Percentiles rank a stretch among this genome's conserved stretches.
These are phyloP conservation scores for Delphinella strobiligena DNA, from an alignment of 2,329 filamentous ascomycete species.

Conservation along the genomic window DNA sequence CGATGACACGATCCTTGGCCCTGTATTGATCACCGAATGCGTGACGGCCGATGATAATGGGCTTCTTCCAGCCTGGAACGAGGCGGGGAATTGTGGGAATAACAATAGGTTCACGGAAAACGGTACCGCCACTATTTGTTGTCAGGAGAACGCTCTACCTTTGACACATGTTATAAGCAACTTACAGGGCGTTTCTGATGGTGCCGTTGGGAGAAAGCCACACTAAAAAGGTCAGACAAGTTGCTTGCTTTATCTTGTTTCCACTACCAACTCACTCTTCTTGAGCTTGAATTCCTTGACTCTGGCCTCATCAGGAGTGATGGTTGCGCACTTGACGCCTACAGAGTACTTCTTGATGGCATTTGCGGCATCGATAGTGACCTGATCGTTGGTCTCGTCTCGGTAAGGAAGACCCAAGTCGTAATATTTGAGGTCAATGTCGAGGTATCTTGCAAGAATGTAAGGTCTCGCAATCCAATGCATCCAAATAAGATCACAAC, in stretches of 20 bases:
- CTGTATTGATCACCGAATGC: conserved; percentile 98
- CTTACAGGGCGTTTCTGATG: conserved; percentile 48
- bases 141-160: neutral
- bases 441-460: conserved; percentile 52
- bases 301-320: conserved; percentile 92
- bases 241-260: neutral
- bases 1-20: conserved; percentile 79
- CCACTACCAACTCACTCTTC: conserved; percentile 56
- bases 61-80: conserved; percentile 95
- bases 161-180: conserved; percentile 17
- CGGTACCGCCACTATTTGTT: conserved; percentile 60
- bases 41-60: conserved; percentile 97
- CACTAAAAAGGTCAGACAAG: conserved; percentile 43
- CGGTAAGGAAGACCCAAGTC: conserved; percentile 72
- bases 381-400: conserved; percentile 90
- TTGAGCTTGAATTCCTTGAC: conserved; percentile 98
- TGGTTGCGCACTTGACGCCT: conserved; percentile 98
- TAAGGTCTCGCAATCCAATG: conserved; percentile 8
- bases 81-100: conserved; percentile 87
- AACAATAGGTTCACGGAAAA: conserved; percentile 98
- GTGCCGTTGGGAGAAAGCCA: conserved; percentile 97
- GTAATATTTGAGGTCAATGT: conserved; percentile 76
- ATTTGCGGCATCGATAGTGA: conserved; percentile 88
- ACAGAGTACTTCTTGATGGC: conserved; percentile 99
- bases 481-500: too few species aligned